Evolutionary conservation across 2,329 filamentous ascomycete genomes (phyloP), one percentile per base, ranked within the genome.

Genomic region (Aureobasidium vineae): DNA sequence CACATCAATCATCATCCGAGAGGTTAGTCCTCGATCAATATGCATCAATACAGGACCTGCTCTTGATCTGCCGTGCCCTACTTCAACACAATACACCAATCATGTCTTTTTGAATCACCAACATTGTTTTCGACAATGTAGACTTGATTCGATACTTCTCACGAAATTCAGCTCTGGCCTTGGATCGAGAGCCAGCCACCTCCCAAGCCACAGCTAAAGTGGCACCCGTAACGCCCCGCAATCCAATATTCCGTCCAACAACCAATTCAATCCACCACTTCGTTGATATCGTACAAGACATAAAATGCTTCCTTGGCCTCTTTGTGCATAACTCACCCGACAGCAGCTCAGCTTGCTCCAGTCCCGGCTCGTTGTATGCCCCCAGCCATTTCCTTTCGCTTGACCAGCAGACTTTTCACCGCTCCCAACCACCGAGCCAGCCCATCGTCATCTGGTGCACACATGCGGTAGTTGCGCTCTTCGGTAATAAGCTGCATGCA

Each of bases 401-500:
- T 92, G 45, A 87, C 85, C 47, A 95, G 79, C 66, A 94, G 79
- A 75, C 92, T 97, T 80, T 98, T 98, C 79, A 97, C 88, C 0
- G 92, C 91, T 2, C 94, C 95, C 0, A 99, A 83, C 80, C 92
- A 96, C 70, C 89, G 89, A 45, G 93, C 88, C 66, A 98, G 80
- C 1, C 85, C 83, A 73, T 97, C 92, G 76, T 99, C 95, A 72
- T 91, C 88, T 23, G 86, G 82, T 0, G 92, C 80, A 70, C 80
- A 82, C 71, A 83, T 81, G 15, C 81, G 76, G 68, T 81, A 81
- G 72, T 81, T 82, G 69, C 81, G 95, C 75, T 98, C 94, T 72
- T 97, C 94, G 41, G 90, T 91, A 73, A 99, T 97, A 72, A 98
- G 85, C 77, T 98, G 94, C 75, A 98, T 83, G 77, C 95, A 98